phyloP scores from a whole-genome alignment of 1,139 yeast species.

The Debaryomyces fabryi region DNA sequence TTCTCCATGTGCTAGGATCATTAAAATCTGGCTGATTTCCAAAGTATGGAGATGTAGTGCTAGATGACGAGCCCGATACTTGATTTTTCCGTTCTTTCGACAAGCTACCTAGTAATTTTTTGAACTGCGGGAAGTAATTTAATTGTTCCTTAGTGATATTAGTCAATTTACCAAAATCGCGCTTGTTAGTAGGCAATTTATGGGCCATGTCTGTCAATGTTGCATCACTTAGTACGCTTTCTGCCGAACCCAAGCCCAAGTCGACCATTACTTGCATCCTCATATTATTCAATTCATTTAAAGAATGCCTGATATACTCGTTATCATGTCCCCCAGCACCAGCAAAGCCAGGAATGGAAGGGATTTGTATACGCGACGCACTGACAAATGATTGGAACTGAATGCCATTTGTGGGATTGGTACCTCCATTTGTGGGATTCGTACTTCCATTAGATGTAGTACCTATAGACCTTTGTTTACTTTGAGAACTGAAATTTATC shows the following conservation, averaged over 20 bases:
- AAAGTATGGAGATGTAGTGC: conserved; percentile 16
- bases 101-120: conserved; percentile 41
- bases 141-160: conserved; percentile 44
- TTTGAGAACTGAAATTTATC: conserved; percentile 29
- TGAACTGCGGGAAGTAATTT: conserved; percentile 51
- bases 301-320: conserved; percentile 41
- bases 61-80: conserved; percentile 8
- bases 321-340: background rate
- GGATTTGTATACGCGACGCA: conserved; percentile 17
- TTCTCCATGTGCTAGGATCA: background rate
- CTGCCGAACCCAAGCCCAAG: conserved; percentile 38
- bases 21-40: conserved; percentile 2
- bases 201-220: conserved; percentile 58
- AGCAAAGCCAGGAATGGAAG: background rate
- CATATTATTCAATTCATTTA: conserved; percentile 45
- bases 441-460: background rate
- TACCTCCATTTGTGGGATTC: background rate
- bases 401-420: background rate
- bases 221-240: conserved; percentile 49
- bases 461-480: conserved; percentile 3
- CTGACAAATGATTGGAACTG: conserved; percentile 28
- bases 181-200: conserved; percentile 54
- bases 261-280: conserved; percentile 49
- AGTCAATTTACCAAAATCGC: conserved; percentile 49
- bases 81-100: conserved; percentile 31